Base-by-base conservation (phyloP, 2,329 filamentous ascomycete species). In the Epichloe amarillans region DNA sequence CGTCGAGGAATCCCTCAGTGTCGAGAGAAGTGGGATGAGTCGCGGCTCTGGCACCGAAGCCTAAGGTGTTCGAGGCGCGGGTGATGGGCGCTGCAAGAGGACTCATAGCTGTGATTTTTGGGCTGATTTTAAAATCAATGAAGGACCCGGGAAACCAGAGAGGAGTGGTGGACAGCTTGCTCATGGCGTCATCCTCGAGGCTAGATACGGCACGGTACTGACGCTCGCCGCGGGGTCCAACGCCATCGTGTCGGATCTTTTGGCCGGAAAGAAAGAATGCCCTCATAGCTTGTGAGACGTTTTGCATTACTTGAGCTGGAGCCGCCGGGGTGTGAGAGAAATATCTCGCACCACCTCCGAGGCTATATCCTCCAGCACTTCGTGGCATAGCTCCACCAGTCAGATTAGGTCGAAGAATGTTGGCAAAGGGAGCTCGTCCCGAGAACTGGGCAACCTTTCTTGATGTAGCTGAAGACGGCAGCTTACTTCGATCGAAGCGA, bases 221-320 rank as follows among this genome's bases (percentile, higher is more conserved):
- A 69, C 86, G 85, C 67, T 90, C 82, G 43, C 90, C 90, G 11
- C 76, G 80, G 15, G 79, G 68, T 50, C 83, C 82, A 42, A 84
- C 66, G 12, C 91, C 91, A 64, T 95, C 86, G 60, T 90, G 96
- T 52, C 86, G 85, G 10, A 86, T 83, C 65, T 90, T 93, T 61
- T 95, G 82, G 0, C 93, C 93, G 0, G 86, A 89, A n/a, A 95
- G 75, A 69, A 88, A 84, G 69, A 98, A 96, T 12, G 89, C 90
- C 50, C 93, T 82, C 61, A 97, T 83, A 5, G 89, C 93, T 59
- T 89, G 83, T 12, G 88, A 95, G n/a, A 96, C 91, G 67, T 95
- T 95, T 66, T 93, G 86, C 48, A 97, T 80, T 45, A 97, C 88
- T 65, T 97, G 88, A 1, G 90, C 88, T 39, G 88, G 89, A 7